Evolutionary conservation across 805 yeast genomes (phyloP).

Genomic region (Pichia paraexigua): DNA sequence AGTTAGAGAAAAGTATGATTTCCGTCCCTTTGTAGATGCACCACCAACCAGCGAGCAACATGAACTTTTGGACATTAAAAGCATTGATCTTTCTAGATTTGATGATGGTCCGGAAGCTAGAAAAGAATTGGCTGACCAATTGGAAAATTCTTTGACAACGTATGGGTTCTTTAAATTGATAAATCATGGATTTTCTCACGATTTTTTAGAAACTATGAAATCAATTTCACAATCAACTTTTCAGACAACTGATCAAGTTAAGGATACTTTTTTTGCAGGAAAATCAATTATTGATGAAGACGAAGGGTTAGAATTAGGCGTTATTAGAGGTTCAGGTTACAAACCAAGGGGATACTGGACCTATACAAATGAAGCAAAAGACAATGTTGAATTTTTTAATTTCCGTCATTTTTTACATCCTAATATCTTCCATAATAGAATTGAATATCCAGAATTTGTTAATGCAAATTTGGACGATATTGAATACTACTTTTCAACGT

Average conservation of each 20-base stretch:
- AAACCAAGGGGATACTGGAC: slow-evolving; percentile 44
- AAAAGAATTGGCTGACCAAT: slow-evolving; percentile 27
- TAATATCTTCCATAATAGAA: slow-evolving; percentile 23
- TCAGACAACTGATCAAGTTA: slow-evolving; percentile 33
- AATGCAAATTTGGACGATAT: slow-evolving; percentile 33
- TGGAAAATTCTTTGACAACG: slow-evolving; percentile 34
- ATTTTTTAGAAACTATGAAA: slow-evolving; percentile 28
- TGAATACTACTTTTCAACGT: slow-evolving; percentile 29
- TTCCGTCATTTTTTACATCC: slow-evolving; percentile 33
- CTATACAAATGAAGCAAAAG: slow-evolving; percentile 35
- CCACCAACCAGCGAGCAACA: slow-evolving; percentile 14
- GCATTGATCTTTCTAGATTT: slow-evolving; percentile 33
- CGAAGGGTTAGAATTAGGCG: slow-evolving; percentile 29
- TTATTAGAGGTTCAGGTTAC: slow-evolving; percentile 40
- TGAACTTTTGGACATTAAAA: slow-evolving; percentile 22
- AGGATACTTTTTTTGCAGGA: slow-evolving; percentile 34
- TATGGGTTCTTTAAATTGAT: slow-evolving; percentile 37
- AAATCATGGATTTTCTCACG: slow-evolving; percentile 33
- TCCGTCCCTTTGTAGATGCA: slow-evolving; percentile 28
- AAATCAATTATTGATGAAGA: slow-evolving; percentile 19
- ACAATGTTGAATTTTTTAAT: slow-evolving; percentile 38
- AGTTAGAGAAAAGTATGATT: slow-evolving; percentile 22
- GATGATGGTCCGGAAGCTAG: slow-evolving; percentile 28
- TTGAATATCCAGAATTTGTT: slow-evolving; percentile 35
- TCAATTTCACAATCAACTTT: slow-evolving; percentile 35